Evolutionary conservation across 2,329 filamentous ascomycete species (phyloP).

Genomic region (Aspergillus thermomutatus): DNA sequence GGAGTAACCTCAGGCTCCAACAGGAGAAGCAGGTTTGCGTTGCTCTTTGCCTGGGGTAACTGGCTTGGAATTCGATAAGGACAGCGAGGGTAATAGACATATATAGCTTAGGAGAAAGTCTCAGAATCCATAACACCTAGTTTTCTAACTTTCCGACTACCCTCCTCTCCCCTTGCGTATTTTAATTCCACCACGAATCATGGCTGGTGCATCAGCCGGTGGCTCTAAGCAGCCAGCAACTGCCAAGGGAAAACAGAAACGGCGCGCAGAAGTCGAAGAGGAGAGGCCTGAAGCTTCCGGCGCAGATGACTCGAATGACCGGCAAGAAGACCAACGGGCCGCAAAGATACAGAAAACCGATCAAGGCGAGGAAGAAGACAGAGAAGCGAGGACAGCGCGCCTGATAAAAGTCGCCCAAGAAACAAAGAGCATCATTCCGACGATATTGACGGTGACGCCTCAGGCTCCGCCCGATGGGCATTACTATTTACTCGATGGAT

Average conservation of each 20-base stretch:
- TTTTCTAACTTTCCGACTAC: not conserved
- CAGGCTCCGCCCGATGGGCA: slow-evolving; percentile 38
- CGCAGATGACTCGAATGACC: not conserved
- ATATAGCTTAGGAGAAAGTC: not conserved
- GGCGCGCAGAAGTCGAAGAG: not conserved
- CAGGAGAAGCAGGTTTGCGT: not conserved
- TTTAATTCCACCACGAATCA: not conserved
- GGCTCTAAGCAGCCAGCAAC: not conserved
- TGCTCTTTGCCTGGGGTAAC: not conserved
- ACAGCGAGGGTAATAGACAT: not conserved
- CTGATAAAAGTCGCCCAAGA: slow-evolving; percentile 48
- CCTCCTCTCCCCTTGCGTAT: not conserved
- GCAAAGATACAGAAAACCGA: not conserved
- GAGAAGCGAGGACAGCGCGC: slow-evolving; percentile 7
- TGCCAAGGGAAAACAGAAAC: not conserved
- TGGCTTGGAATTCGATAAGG: not conserved
- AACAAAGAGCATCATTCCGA: slow-evolving; percentile 48
- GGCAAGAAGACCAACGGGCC: not conserved
- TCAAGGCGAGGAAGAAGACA: not conserved
- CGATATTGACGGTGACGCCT: slow-evolving; percentile 46
- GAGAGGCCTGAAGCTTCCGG: not conserved
- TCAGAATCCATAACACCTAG: not conserved
- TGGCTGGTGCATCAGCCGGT: not conserved
- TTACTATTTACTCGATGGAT: slow-evolving; percentile 34
- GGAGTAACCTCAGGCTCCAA: not conserved